These are phyloP conservation scores for Iris macrosiphon DNA, from an alignment of 106 monocot genomes.

Conservation along the genomic window DNA sequence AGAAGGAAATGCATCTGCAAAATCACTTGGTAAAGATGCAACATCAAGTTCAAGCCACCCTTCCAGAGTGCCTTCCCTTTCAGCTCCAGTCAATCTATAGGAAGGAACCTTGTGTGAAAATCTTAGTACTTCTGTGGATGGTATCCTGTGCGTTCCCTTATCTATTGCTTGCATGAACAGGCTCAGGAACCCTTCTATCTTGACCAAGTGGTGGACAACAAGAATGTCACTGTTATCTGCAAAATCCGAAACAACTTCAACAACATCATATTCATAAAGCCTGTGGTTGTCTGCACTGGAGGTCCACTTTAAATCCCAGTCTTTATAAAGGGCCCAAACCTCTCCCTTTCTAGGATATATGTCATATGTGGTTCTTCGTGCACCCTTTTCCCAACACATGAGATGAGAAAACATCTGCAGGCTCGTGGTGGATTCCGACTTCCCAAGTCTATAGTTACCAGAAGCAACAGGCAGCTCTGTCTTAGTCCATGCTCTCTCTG, in stretches of 20 bases:
- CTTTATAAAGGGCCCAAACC: slow-evolving; percentile 45
- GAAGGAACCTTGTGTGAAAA: slow-evolving; percentile 70
- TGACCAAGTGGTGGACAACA: slow-evolving; percentile 27
- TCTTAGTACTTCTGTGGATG: slow-evolving; percentile 31
- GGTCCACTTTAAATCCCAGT: slow-evolving; percentile 23
- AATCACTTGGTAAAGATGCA: slow-evolving; percentile 45
- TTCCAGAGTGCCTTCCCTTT: slow-evolving; percentile 44
- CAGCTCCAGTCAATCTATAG: slow-evolving; percentile 43
- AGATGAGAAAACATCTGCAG: slow-evolving; percentile 32
- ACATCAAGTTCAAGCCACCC: slow-evolving; percentile 69
- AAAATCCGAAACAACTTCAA: slow-evolving; percentile 42
- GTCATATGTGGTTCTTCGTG: slow-evolving; percentile 16
- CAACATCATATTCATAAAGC: slow-evolving; percentile 34
- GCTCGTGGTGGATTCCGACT: background rate
- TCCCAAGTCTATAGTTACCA: slow-evolving; percentile 34
- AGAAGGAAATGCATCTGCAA: slow-evolving; percentile 19
- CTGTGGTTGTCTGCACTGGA: slow-evolving; percentile 6
- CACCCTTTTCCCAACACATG: slow-evolving; percentile 19
- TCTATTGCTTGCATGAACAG: slow-evolving; percentile 16
- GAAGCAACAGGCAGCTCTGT: slow-evolving; percentile 26
- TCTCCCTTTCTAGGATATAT: slow-evolving; percentile 39
- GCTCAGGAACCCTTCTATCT: slow-evolving; percentile 24
- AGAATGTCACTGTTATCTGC: background rate
- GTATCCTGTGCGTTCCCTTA: slow-evolving; percentile 2
- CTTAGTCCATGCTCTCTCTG: slow-evolving; percentile 13